Base-by-base conservation (phyloP, 2,329 filamentous ascomycete species). In the Amylocarpus encephaloides region DNA sequence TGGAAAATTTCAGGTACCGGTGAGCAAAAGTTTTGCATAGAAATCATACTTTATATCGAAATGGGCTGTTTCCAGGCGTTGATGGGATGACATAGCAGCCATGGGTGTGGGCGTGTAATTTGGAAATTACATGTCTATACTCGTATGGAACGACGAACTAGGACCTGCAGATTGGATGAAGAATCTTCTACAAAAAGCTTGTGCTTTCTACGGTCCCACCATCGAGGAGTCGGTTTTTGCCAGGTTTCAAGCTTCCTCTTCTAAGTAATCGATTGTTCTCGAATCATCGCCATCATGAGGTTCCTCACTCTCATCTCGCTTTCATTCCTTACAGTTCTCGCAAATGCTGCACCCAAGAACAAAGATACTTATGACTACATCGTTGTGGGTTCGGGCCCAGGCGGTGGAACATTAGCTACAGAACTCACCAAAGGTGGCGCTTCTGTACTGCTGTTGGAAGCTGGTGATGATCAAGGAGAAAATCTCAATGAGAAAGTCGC, bases 361-460 rank as follows among this genome's bases (percentile, higher is more conserved):
- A 34, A 43, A 7, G 30, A 36, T 22, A 46, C 29, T 15, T 52
- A 52, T 30, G 50, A 52, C 15, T 52, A 52, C 26, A 46, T 52
- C 7, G 68, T 79, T 13, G 73, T 79, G 19, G 76, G 76, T 6
- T 76, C 72, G 22, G 75, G 75, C 12, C 66, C 75, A 19, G 75
- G 75, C 33, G 75, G 75, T 51, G 73, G 70, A 26, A 73, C 75
- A 35, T 59, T 77, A 7, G 73, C 76, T 32, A 70, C 72, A 36
- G 67, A 73, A 43, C 69, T 79, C 42, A 76, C 76, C 6, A 68
- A 73, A 41, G 73, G 72, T 26, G 76, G 76, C 36, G 69, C 72
- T 63, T 74, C 70, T 55, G 74, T 75, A 9, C 69, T 79, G n/a
- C 67, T 79, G 5, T 70, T 79, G 29, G 76, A 79, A 57, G 76